These are phyloP conservation scores for Phytophthora lateralis DNA, from an alignment of 352 stramenopile genomes.

Conservation along the genomic window DNA sequence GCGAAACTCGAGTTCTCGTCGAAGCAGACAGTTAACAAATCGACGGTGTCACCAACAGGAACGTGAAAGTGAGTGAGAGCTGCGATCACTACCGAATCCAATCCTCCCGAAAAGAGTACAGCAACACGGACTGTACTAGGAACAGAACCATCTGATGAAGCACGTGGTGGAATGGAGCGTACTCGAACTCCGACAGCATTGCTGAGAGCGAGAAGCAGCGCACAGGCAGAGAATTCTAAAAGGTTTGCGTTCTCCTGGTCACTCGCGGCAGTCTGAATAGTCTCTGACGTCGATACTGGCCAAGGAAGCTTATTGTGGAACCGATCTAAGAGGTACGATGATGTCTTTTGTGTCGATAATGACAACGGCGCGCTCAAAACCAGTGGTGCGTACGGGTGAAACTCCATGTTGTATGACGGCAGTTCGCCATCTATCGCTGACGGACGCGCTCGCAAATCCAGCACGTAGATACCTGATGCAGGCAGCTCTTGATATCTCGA, in stretches of 20 bases:
- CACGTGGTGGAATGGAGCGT: conserved; percentile 47
- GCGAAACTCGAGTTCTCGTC: conserved; percentile 57
- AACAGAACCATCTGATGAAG: not conserved
- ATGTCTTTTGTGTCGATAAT: not conserved
- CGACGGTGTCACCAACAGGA: conserved; percentile 68
- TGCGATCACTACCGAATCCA: conserved; percentile 96
- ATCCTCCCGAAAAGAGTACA: conserved; percentile 96
- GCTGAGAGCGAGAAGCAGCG: conserved; percentile 73
- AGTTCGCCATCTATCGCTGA: not conserved
- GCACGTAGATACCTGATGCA: conserved; percentile 71
- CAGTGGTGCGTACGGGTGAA: conserved; percentile 46
- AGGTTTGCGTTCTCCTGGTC: not conserved
- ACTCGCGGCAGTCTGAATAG: not conserved
- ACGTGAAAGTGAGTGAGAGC: conserved; percentile 86
- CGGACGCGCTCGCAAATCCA: conserved; percentile 45
- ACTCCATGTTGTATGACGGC: conserved; percentile 31
- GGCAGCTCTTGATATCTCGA: conserved; percentile 70
- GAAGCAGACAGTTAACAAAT: conserved; percentile 97
- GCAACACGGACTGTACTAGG: conserved; percentile 56
- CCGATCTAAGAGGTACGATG: conserved; percentile 24
- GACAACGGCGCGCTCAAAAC: not conserved
- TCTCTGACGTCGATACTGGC: not conserved
- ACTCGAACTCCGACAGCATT: conserved; percentile 85
- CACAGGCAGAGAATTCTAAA: conserved; percentile 35
- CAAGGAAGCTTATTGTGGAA: conserved; percentile 39